These are phyloP conservation scores for Jacaranda mimosifolia DNA, from an alignment of 257 asterid species.

Conservation along the genomic window DNA sequence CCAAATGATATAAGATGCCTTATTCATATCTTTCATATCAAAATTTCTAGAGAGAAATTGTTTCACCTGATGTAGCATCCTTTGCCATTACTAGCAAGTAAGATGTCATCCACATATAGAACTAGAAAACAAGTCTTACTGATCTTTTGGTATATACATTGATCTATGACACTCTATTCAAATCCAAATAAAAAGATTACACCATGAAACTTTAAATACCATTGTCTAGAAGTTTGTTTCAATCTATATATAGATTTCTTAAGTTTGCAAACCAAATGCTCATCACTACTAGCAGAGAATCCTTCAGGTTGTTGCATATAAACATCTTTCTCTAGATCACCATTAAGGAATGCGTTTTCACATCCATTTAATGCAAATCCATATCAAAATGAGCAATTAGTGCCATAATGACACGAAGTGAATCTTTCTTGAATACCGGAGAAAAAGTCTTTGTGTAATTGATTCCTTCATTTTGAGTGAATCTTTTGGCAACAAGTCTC, in stretches of 20 bases:
- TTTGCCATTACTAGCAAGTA: background rate
- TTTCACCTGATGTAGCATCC: conserved; percentile 6
- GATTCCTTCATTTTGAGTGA: too few species aligned
- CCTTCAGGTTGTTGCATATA: background rate
- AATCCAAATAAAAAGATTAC: background rate
- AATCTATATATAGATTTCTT: background rate
- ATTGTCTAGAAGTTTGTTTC: background rate
- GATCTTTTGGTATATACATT: background rate
- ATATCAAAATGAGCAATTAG: too few species aligned
- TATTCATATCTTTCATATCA: conserved; percentile 12
- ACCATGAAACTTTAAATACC: background rate
- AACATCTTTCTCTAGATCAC: background rate
- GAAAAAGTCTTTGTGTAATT: too few species aligned
- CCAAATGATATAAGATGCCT: conserved; percentile 21
- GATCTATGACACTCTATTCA: background rate
- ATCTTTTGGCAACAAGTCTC: too few species aligned
- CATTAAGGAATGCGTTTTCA: background rate
- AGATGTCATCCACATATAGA: conserved; percentile 22
- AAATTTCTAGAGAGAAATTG: background rate
- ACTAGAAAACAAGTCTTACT: background rate
- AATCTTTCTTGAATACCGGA: too few species aligned
- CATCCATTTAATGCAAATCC: background rate
- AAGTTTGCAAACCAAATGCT: too few species aligned
- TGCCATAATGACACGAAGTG: too few species aligned
- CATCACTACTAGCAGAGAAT: background rate